phyloP scores from a whole-genome alignment of 2,329 filamentous ascomycete species.

The Pseudogymnoascus sp. region DNA sequence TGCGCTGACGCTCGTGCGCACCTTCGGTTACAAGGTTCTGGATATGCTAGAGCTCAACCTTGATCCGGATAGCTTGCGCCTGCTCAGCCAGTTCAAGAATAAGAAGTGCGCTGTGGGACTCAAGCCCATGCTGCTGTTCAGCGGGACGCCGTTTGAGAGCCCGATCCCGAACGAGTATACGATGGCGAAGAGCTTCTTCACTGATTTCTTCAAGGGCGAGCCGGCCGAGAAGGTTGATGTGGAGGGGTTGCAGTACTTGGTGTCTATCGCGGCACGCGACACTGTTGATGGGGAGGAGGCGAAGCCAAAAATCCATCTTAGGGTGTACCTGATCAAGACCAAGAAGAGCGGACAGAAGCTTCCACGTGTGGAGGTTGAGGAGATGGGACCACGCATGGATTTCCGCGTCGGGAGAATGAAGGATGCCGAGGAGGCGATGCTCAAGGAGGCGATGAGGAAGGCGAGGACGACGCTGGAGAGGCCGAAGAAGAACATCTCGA shows the following conservation, averaged over 20 bases:
- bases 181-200: slow-evolving; percentile 74
- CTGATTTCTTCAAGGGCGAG: slow-evolving; percentile 86
- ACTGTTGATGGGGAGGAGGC: slow-evolving; percentile 35
- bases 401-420: slow-evolving; percentile 74
- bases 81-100: slow-evolving; percentile 65
- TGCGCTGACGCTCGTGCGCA: slow-evolving; percentile 70
- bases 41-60: slow-evolving; percentile 93
- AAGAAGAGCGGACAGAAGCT: slow-evolving; percentile 79
- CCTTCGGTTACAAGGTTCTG: slow-evolving; percentile 77
- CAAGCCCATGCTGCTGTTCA: slow-evolving; percentile 86
- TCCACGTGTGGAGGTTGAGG: slow-evolving; percentile 85
- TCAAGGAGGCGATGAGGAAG: slow-evolving; percentile 87
- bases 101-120: slow-evolving; percentile 69
- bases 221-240: slow-evolving; percentile 76
- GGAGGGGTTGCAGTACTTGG: slow-evolving; percentile 84
- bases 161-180: slow-evolving; percentile 71
- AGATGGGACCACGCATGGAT: slow-evolving; percentile 91
- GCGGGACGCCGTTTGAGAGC: slow-evolving; percentile 78
- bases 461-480: slow-evolving; percentile 64
- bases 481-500: slow-evolving; percentile 94
- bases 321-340: slow-evolving; percentile 79
- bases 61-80: slow-evolving; percentile 62
- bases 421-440: slow-evolving; percentile 66
- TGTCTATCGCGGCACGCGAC: slow-evolving; percentile 72
- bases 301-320: slow-evolving; percentile 54